phyloP scores from a whole-genome alignment of 2,329 filamentous ascomycete genomes.

The Penicillium sp. region DNA sequence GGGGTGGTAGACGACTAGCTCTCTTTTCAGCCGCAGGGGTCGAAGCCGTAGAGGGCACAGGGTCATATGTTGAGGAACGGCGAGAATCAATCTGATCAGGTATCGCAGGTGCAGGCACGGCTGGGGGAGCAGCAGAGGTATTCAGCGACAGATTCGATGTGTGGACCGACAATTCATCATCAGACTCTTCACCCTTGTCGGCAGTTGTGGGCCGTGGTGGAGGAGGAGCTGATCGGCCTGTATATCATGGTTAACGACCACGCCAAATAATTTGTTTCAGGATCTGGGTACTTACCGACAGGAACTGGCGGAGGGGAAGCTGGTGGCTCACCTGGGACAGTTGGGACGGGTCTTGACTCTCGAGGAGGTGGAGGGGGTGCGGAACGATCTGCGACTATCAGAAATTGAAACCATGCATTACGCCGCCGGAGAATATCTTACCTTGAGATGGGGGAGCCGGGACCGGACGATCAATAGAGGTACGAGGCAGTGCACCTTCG shows the following conservation, averaged over 20 bases:
- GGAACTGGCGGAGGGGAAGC: constrained; percentile 38
- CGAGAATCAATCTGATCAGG: constrained; percentile 42
- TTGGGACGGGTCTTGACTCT: constrained; percentile 40
- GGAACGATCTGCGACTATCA: constrained; percentile 41
- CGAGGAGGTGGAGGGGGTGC: constrained; percentile 44
- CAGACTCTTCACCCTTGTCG: constrained; percentile 78
- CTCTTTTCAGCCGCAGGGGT: constrained; percentile 39
- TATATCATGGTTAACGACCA: constrained; percentile 27
- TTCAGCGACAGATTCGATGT: constrained; percentile 46
- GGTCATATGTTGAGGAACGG: constrained; percentile 38
- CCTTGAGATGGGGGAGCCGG: constrained; percentile 50
- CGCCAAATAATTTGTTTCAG: neutral
- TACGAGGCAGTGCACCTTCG: constrained; percentile 33
- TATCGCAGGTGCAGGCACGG: constrained; percentile 46
- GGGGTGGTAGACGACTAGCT: constrained; percentile 44
- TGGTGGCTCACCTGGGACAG: constrained; percentile 36
- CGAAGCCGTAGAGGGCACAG: constrained; percentile 42
- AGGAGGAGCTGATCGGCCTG: constrained; percentile 63
- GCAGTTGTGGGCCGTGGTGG: constrained; percentile 60
- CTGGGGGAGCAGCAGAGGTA: constrained; percentile 46
- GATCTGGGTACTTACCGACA: constrained; percentile 55
- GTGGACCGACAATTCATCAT: constrained; percentile 73
- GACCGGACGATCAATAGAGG: constrained; percentile 44
- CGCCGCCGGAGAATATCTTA: constrained; percentile 35
- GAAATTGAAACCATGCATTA: neutral